Evolutionary conservation across 192 early-diverging fungal species (phyloP).

Genomic region (Linnemannia hyalina): DNA sequence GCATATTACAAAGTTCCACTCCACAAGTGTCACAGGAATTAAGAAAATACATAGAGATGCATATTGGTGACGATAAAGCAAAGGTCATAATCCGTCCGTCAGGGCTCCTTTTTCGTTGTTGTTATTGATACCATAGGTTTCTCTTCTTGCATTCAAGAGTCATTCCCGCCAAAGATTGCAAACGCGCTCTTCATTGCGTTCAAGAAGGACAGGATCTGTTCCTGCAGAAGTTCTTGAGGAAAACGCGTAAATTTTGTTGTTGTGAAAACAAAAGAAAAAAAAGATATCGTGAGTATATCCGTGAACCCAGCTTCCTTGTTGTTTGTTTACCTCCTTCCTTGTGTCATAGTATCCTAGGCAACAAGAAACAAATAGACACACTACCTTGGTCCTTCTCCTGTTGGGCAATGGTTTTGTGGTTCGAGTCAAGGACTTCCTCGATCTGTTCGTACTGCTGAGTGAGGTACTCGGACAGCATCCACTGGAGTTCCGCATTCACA

Average conservation of each 20-base stretch:
- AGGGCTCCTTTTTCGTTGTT: conserved; percentile 1
- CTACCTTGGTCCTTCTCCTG: conserved; percentile 35
- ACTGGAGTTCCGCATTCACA: conserved; percentile 36
- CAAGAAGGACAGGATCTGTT: conserved; percentile 25
- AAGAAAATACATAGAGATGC: no score
- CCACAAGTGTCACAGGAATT: no score
- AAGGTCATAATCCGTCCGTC: background rate
- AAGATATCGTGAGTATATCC: background rate
- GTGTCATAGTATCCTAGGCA: background rate
- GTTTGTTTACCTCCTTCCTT: background rate
- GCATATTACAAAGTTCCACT: no score
- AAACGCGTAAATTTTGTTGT: background rate
- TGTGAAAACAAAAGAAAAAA: background rate
- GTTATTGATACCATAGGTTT: background rate
- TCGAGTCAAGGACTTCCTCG: conserved; percentile 8
- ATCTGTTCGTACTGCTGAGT: conserved; percentile 27
- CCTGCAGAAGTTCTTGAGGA: conserved; percentile 6
- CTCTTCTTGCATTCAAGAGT: background rate
- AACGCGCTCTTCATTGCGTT: conserved; percentile 30
- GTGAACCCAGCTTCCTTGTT: background rate
- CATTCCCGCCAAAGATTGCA: conserved; percentile 15
- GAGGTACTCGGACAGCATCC: conserved; percentile 34
- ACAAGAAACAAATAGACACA: background rate
- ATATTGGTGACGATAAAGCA: background rate
- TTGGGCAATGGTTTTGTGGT: conserved; percentile 5